Conservation (phyloP, 2,329 filamentous ascomycete species). For the Metarhizium anisopliae region DNA sequence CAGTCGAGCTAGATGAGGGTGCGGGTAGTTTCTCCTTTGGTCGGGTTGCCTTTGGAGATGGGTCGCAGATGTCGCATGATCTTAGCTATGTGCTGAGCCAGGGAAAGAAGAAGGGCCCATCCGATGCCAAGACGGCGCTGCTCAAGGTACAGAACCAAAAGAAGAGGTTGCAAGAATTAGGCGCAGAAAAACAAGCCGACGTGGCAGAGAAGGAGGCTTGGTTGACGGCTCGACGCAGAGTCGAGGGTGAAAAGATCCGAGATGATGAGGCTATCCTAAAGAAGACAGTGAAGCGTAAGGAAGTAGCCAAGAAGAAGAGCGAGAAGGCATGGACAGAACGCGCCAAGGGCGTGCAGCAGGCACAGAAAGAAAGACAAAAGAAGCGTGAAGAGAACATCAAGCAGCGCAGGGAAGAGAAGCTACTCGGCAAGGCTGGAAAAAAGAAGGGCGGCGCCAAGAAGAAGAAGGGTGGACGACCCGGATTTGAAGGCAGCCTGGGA, state of each 20-base stretch:
- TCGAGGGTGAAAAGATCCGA: constrained; percentile 79
- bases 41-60: constrained; percentile 83
- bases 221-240: constrained; percentile 82
- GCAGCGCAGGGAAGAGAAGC: constrained; percentile 67
- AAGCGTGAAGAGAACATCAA: constrained; percentile 74
- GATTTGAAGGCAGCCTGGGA: constrained; percentile 61
- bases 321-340: constrained; percentile 79
- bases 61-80: constrained; percentile 67
- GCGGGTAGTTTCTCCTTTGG: constrained; percentile 77
- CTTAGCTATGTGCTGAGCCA: constrained; percentile 47
- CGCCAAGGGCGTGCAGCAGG: constrained; percentile 61
- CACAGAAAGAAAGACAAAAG: constrained; percentile 69
- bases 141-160: constrained; percentile 79
- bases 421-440: constrained; percentile 47
- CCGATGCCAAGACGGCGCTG: constrained; percentile 80
- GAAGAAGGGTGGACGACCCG: constrained; percentile 47
- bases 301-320: constrained; percentile 82
- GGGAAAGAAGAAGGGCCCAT: constrained; percentile 68
- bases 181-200: constrained; percentile 72
- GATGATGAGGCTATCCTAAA: constrained; percentile 84
- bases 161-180: constrained; percentile 64
- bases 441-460: constrained; percentile 41
- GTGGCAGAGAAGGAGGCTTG: constrained; percentile 91
- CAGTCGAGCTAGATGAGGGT: constrained; percentile 40
- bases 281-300: constrained; percentile 91